phyloP scores from a whole-genome alignment of 257 asterid genomes.

The Fraxinus anomala region DNA sequence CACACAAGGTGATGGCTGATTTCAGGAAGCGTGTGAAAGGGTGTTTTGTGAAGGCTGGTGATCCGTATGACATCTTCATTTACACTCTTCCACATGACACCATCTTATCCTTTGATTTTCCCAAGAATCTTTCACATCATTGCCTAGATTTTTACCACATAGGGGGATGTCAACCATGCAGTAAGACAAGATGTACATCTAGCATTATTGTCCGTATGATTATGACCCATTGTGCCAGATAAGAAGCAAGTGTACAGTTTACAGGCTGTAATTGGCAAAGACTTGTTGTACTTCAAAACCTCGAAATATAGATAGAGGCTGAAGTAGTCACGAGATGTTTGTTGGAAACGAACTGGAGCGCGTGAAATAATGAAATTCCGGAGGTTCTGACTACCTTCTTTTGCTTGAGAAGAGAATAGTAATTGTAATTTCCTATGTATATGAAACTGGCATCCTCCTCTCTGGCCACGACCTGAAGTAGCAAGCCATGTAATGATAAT shows the following conservation, averaged over 20 bases:
- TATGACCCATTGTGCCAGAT: constrained; percentile 53
- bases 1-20: constrained; percentile 69
- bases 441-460: constrained; percentile 30
- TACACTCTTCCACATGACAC: no score
- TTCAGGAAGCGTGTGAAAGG: constrained; percentile 77
- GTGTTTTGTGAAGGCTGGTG: constrained; percentile 70
- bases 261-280: constrained; percentile 3
- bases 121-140: no score
- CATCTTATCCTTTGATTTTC: no score
- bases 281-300: constrained; percentile 4
- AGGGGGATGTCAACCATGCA: no score
- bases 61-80: constrained; percentile 19
- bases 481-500: background rate
- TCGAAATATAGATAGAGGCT: constrained; percentile 20
- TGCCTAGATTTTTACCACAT: no score
- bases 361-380: constrained; percentile 1
- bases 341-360: constrained; percentile 17
- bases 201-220: constrained; percentile 31
- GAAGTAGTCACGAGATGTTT: constrained; percentile 11
- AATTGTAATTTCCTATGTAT: constrained; percentile 20
- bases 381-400: constrained; percentile 12
- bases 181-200: no score
- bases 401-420: constrained; percentile 23
- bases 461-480: background rate
- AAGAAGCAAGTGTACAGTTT: constrained; percentile 26